Percentiles rank a stretch among this genome's conserved stretches.
Conservation (phyloP, 2,329 filamentous ascomycete species). For the Fusarium udum region DNA sequence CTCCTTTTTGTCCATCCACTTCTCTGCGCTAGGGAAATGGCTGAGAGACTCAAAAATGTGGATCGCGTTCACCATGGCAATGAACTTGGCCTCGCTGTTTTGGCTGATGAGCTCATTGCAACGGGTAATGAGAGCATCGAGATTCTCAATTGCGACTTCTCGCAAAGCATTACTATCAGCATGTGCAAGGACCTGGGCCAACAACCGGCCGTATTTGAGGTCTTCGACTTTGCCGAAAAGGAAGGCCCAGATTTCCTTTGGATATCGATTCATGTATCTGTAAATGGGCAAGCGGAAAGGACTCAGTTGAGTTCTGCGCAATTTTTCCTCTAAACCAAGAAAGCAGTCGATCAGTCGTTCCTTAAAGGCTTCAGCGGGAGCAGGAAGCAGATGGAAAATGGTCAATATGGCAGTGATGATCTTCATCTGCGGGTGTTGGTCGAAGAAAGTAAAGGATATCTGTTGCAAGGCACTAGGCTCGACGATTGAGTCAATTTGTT, state of each 20-base stretch:
- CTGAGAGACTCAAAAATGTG: conserved; percentile 84
- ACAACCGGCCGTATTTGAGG: conserved; percentile 86
- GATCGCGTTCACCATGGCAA: conserved; percentile 85
- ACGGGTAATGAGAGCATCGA: conserved; percentile 75
- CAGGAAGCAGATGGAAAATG: conserved; percentile 94
- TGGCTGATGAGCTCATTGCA: conserved; percentile 71
- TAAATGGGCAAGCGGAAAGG: conserved; percentile 92
- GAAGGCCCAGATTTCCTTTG: conserved; percentile 84
- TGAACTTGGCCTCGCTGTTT: conserved; percentile 73
- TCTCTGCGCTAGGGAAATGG: conserved; percentile 68
- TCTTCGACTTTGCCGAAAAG: conserved; percentile 84
- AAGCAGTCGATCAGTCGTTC: conserved; percentile 89
- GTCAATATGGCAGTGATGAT: conserved; percentile 95
- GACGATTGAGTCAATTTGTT: conserved; percentile 91
- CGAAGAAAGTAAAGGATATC: conserved; percentile 92
- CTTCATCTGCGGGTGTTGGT: conserved; percentile 92
- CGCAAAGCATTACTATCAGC: conserved; percentile 78
- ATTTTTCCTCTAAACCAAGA: conserved; percentile 84
- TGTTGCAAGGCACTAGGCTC: conserved; percentile 83
- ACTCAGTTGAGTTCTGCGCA: conserved; percentile 88
- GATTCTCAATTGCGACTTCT: conserved; percentile 76
- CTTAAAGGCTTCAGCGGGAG: conserved; percentile 90
- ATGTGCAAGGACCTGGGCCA: conserved; percentile 85
- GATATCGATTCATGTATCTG: conserved; percentile 92
- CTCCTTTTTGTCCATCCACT: conserved; percentile 77